These are phyloP conservation scores for Lobulomyces angularis DNA, from an alignment of 192 early-diverging fungal species.

Conservation along the genomic window DNA sequence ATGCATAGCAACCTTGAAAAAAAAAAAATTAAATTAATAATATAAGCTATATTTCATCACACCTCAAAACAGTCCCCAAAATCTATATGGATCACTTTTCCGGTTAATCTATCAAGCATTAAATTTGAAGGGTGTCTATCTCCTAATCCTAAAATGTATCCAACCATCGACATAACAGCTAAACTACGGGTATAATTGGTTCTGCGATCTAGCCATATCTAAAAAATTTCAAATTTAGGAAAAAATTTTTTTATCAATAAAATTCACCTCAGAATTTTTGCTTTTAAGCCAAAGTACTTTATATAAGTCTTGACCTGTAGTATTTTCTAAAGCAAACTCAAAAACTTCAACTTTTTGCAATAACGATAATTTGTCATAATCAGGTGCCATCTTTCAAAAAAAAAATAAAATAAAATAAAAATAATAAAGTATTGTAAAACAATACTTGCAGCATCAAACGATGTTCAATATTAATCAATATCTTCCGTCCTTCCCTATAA, in stretches of 20 bases:
- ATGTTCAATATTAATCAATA: slow-evolving; percentile 80
- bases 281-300: slow-evolving; percentile 89
- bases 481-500: slow-evolving; percentile 71
- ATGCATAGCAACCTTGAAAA: slow-evolving; percentile 72
- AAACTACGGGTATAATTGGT: slow-evolving; percentile 92
- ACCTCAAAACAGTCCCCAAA: slow-evolving; percentile 96
- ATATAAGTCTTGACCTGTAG: slow-evolving; percentile 83
- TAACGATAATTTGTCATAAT: slow-evolving; percentile 75
- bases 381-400: slow-evolving; percentile 59
- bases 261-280: slow-evolving; percentile 70
- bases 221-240: too few relatives aligned
- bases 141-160: slow-evolving; percentile 93
- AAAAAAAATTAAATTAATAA: slow-evolving; percentile 1
- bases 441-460: slow-evolving; percentile 66
- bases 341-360: slow-evolving; percentile 93
- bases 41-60: background rate
- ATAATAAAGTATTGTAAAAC: background rate
- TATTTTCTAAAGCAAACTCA: slow-evolving; percentile 79
- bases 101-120: slow-evolving; percentile 75
- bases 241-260: too few relatives aligned
- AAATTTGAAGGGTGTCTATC: slow-evolving; percentile 95
- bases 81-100: slow-evolving; percentile 95
- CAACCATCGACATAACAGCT: slow-evolving; percentile 97
- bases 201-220: slow-evolving; percentile 82
- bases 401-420: slow-evolving; percentile 2